phyloP scores from a whole-genome alignment of 306 rosid species.

The Boehmeria nivea region DNA sequence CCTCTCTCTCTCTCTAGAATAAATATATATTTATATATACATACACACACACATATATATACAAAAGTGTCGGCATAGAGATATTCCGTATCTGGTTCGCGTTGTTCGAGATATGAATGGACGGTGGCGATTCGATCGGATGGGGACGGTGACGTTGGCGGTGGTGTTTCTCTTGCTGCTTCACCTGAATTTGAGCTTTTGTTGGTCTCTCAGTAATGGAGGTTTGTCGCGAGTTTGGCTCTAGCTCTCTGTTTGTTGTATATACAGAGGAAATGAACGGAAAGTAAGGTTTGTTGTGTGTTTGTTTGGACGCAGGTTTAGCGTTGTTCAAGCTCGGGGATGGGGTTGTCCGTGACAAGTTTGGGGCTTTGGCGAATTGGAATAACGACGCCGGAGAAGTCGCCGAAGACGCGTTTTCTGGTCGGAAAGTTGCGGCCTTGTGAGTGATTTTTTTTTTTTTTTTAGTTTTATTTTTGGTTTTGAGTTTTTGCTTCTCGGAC shows the following conservation, averaged over 20 bases:
- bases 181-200: conserved; percentile 18
- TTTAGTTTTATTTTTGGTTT: too few species aligned
- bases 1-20: not conserved
- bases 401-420: conserved; percentile 62
- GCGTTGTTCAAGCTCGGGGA: conserved; percentile 51
- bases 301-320: conserved; percentile 50
- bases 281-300: not conserved
- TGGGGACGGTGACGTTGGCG: conserved; percentile 15
- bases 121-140: conserved; percentile 32
- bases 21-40: not conserved
- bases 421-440: conserved; percentile 64
- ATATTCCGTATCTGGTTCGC: too few species aligned
- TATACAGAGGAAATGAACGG: conserved; percentile 6
- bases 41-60: too few species aligned
- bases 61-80: not conserved
- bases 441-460: conserved; percentile 33
- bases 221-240: conserved; percentile 20
- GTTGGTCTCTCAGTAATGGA: conserved; percentile 42
- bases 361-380: conserved; percentile 52
- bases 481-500: too few species aligned
- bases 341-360: conserved; percentile 43
- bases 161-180: conserved; percentile 20
- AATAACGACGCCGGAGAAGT: conserved; percentile 29
- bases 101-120: conserved; percentile 43
- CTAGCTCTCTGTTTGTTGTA: conserved; percentile 5